Evolutionary conservation across 2,329 filamentous ascomycete genomes (phyloP).

Genomic region (Colletotrichum sojae): DNA sequence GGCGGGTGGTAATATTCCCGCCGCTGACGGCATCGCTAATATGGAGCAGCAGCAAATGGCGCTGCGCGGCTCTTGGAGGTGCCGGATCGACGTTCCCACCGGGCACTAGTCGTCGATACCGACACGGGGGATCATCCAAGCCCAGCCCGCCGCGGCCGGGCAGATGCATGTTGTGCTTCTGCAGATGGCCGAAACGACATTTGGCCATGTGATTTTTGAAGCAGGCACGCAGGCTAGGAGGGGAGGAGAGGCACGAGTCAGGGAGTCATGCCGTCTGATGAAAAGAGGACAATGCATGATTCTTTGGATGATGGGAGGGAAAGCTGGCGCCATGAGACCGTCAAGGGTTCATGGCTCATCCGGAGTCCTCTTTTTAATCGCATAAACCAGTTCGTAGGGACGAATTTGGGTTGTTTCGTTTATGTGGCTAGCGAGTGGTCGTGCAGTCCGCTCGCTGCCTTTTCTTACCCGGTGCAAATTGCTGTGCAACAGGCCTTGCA

Average conservation of each 20-base stretch:
- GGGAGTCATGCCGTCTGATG: slow-evolving; percentile 10
- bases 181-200: background rate
- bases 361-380: background rate
- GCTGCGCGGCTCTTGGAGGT: slow-evolving; percentile 20
- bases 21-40: background rate
- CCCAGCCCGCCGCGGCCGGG: background rate
- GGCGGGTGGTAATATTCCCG: background rate
- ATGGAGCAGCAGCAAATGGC: slow-evolving; percentile 2
- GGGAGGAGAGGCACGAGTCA: slow-evolving; percentile 7
- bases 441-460: background rate
- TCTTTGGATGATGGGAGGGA: slow-evolving; percentile 2
- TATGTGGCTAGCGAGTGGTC: slow-evolving; percentile 7
- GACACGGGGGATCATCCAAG: slow-evolving; percentile 1
- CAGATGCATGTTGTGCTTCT: slow-evolving; percentile 5
- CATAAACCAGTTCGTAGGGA: slow-evolving; percentile 2
- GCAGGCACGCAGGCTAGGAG: background rate
- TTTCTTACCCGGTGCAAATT: background rate
- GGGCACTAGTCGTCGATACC: slow-evolving; percentile 11
- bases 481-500: background rate
- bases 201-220: slow-evolving; percentile 6
- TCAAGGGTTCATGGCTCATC: slow-evolving; percentile 13
- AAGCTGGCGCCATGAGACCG: background rate
- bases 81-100: slow-evolving; percentile 31
- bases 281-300: background rate
- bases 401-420: slow-evolving; percentile 30